phyloP scores from a whole-genome alignment of 306 rosid genomes.

The Luffa aegyptiaca region DNA sequence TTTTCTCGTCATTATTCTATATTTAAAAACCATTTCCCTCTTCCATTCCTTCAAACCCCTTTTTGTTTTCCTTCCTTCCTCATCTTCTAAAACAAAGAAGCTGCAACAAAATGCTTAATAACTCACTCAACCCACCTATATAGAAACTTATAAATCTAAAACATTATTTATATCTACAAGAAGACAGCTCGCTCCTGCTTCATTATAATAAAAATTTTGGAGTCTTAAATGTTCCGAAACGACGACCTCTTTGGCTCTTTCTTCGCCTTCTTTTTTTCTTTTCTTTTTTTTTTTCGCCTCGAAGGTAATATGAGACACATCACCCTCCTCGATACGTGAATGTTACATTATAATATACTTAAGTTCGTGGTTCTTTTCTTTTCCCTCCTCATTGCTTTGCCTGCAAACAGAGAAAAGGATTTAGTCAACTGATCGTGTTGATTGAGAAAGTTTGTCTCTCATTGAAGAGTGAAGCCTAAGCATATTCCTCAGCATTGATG shows the following conservation, averaged over 20 bases:
- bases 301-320: neutral
- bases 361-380: neutral
- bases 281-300: neutral
- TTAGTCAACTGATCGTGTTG: neutral
- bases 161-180: slow-evolving; percentile 8
- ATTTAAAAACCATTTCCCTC: neutral
- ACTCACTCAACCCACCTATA: neutral
- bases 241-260: neutral
- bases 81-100: neutral
- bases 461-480: neutral
- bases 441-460: neutral
- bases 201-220: neutral
- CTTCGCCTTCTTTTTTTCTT: neutral
- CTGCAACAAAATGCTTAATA: slow-evolving; percentile 1
- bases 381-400: slow-evolving; percentile 49
- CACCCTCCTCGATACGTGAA: neutral
- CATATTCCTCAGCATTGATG: neutral
- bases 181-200: neutral
- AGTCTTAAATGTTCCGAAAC: neutral
- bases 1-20: neutral
- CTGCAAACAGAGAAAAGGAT: slow-evolving; percentile 24
- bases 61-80: neutral
- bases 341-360: neutral
- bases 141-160: neutral
- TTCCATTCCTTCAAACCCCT: neutral